Evolutionary conservation across 177 flowering plant species (phyloP).

Genomic region (Vitis hybrid): DNA sequence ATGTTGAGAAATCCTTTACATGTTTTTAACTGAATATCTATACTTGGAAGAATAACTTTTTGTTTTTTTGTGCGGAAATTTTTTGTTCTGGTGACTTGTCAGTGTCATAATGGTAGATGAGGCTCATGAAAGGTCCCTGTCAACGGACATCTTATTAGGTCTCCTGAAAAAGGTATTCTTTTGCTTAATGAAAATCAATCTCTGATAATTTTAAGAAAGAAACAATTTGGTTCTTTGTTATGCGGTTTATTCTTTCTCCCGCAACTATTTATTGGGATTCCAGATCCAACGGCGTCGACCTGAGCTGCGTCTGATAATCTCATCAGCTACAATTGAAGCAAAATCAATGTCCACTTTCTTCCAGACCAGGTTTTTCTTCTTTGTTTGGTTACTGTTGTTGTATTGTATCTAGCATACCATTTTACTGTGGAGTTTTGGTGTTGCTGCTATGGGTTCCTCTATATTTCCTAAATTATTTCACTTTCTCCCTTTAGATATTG

Average conservation of each 20-base stretch:
- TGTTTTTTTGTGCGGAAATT: background rate
- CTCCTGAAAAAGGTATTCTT: slow-evolving; percentile 82
- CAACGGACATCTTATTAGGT: slow-evolving; percentile 90
- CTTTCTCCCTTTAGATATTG: no score
- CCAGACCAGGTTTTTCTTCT: slow-evolving; percentile 51
- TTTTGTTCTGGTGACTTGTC: slow-evolving; percentile 15
- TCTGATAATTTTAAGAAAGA: background rate
- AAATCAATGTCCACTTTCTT: slow-evolving; percentile 80
- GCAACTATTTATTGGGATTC: slow-evolving; percentile 9
- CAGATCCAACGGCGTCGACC: slow-evolving; percentile 93
- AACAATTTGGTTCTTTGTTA: background rate
- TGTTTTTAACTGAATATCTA: no score
- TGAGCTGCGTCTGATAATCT: slow-evolving; percentile 79
- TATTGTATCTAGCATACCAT: background rate
- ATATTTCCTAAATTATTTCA: no score
- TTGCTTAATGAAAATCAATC: background rate
- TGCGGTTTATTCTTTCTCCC: slow-evolving; percentile 5
- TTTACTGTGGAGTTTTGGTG: background rate
- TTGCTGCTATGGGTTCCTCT: background rate
- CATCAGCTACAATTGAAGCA: slow-evolving; percentile 99
- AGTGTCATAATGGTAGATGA: slow-evolving; percentile 99
- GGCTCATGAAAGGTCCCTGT: slow-evolving; percentile 95
- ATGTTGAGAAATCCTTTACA: no score
- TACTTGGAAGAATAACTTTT: background rate
- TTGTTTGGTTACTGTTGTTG: slow-evolving; percentile 3